Evolutionary conservation across 2,329 filamentous ascomycete genomes (phyloP).

Genomic region (Scedosporium aurantiacum): DNA sequence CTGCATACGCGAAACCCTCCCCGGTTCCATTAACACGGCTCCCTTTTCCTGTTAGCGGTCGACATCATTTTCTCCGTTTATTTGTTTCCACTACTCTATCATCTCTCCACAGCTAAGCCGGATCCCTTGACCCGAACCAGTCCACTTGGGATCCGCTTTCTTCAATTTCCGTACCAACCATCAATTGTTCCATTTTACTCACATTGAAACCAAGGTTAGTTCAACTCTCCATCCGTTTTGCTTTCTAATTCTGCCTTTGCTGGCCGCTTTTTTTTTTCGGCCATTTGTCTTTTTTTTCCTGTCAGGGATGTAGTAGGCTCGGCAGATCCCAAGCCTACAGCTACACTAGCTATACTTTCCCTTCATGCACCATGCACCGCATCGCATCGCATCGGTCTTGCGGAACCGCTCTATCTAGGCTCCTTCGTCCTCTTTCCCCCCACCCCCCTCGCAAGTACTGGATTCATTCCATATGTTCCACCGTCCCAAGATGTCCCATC

Average conservation of each 20-base stretch:
- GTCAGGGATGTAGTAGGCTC: background rate
- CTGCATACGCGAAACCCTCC: constrained; percentile 16
- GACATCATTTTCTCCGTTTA: background rate
- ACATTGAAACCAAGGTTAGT: background rate
- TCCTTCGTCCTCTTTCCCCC: background rate
- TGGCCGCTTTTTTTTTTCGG: background rate
- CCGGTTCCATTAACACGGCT: background rate
- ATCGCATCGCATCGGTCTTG: background rate
- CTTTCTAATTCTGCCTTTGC: background rate
- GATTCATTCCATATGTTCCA: background rate
- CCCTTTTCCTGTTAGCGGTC: background rate
- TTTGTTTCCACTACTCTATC: background rate
- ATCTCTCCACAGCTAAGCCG: background rate
- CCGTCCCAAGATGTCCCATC: background rate
- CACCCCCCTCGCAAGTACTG: background rate
- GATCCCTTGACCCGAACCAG: background rate
- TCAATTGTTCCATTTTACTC: background rate
- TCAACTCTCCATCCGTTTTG: background rate
- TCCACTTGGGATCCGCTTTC: background rate
- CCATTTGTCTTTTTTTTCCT: background rate
- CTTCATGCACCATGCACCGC: background rate
- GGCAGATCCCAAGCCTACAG: background rate
- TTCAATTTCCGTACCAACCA: background rate
- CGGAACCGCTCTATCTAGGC: background rate
- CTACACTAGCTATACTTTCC: background rate